These are phyloP conservation scores for Petunia axillaris DNA, from an alignment of 257 asterid genomes.

Conservation along the genomic window DNA sequence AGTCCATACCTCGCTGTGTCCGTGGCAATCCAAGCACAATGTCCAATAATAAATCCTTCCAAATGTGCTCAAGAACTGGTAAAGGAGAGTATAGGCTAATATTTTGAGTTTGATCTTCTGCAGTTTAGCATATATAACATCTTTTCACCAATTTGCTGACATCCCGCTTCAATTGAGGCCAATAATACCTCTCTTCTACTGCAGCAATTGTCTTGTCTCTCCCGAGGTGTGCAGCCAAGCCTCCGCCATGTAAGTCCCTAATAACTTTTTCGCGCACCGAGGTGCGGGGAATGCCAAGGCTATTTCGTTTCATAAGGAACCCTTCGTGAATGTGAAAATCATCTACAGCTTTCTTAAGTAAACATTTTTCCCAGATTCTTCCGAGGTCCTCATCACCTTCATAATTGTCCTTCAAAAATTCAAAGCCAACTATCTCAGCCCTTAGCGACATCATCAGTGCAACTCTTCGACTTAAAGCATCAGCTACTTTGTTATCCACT, in stretches of 20 bases:
- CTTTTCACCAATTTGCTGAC: background rate
- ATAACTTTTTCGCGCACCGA: background rate
- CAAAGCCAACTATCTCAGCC: no score
- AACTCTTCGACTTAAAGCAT: no score
- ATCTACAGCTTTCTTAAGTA: no score
- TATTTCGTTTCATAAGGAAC: background rate
- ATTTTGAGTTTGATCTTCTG: background rate
- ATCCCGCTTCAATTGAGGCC: background rate
- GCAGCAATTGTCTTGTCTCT: background rate
- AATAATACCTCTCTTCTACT: background rate
- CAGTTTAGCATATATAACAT: background rate
- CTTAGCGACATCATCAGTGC: no score
- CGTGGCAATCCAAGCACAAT: background rate
- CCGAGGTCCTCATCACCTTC: no score
- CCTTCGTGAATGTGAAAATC: background rate
- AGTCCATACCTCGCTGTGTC: background rate
- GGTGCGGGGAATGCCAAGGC: background rate
- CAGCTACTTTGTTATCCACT: no score
- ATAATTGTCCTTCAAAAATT: no score
- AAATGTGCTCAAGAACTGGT: background rate
- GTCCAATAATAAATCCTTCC: conserved; percentile 6
- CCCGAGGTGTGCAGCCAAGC: background rate
- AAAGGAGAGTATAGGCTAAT: background rate
- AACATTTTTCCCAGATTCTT: no score
- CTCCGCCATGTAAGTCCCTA: background rate